Base-by-base conservation (phyloP, 23 red algal genomes). In the Agarophyton chilense region DNA sequence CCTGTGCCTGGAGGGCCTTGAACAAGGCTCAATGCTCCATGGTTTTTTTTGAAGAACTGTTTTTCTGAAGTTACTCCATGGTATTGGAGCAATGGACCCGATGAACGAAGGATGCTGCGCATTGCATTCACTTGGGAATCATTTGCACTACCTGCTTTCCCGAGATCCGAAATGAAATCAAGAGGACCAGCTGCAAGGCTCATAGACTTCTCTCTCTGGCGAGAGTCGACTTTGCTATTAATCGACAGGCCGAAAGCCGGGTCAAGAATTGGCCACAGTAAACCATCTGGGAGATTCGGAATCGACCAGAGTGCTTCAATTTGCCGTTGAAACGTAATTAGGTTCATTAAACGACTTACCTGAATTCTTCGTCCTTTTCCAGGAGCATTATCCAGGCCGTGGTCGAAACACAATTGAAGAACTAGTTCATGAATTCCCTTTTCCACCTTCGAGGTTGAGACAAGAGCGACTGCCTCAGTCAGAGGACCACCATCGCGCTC, bases 1-100 rank as follows among this genome's bases (percentile, higher is more conserved):
- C 95, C 95, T 41, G 95, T 98, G 10, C 95, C 95, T 8, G 95
- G 95, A n/a, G 95, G 95, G 38, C 95, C 94, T 25, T 90, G 92
- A 32, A 90, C 54, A 2, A 90, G 64, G 9, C 64, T 89, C 12
- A 95, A 72, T 7, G 79, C 78, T 11, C 77, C 76, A 26, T 82
- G 64, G 16, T 42, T 57, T 16, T 39, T 52, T 39, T 85, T 66
- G 31, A 61, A 85, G 35, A 71, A 71, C 44, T 14, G 4, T 49
- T 74, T 39, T 9, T 13, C 24, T 46, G 19, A 29, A 46, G 6
- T 49, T 12, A 39, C 10, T 25, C 68, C 68, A 68, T 71, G 81
- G 50, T 71, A 85, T 63, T 50, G 49, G 85, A 89, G 74, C 32
- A 89, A 25, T 17, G 85, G 85, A 34, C 63, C 67, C 13, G 63